These are phyloP conservation scores for Chrysoporthe puriensis DNA, from an alignment of 2,329 filamentous ascomycete species.

Conservation along the genomic window DNA sequence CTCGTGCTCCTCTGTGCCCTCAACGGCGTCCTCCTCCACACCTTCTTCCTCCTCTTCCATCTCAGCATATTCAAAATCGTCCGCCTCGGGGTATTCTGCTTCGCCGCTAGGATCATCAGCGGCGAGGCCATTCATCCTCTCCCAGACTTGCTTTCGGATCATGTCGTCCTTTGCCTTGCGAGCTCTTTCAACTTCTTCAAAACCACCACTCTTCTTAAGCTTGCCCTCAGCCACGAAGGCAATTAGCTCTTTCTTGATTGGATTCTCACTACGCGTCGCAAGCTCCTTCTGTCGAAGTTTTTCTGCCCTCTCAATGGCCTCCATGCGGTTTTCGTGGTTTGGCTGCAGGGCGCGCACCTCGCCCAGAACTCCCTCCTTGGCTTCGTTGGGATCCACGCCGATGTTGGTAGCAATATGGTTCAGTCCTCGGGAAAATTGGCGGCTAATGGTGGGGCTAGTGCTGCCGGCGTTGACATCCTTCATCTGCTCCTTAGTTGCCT, in stretches of 20 bases:
- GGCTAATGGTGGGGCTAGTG: conserved; percentile 47
- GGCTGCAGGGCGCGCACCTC: conserved; percentile 93
- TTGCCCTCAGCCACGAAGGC: conserved; percentile 87
- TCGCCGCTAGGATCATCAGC: conserved; percentile 47
- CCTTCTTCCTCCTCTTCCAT: conserved; percentile 14
- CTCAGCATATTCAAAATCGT: conserved; percentile 22
- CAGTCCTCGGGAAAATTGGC: conserved; percentile 60
- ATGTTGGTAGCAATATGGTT: conserved; percentile 53
- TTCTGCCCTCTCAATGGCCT: conserved; percentile 97
- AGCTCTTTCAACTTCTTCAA: conserved; percentile 89
- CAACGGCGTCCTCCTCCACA: neutral
- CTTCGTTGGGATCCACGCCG: conserved; percentile 70
- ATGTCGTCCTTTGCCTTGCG: conserved; percentile 85
- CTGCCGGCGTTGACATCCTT: conserved; percentile 66
- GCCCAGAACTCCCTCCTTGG: conserved; percentile 88
- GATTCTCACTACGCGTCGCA: conserved; percentile 72
- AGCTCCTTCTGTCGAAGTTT: conserved; percentile 89
- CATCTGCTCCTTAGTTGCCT: conserved; percentile 97
- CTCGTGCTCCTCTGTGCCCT: conserved; percentile 14
- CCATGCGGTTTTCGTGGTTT: conserved; percentile 89
- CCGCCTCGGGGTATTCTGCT: conserved; percentile 35
- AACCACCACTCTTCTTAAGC: conserved; percentile 92
- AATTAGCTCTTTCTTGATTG: conserved; percentile 82
- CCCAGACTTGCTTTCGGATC: conserved; percentile 79
- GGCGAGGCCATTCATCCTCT: conserved; percentile 63